Conservation (phyloP, 768 basidiomycete genomes). For the Boletus eberwhitei region DNA sequence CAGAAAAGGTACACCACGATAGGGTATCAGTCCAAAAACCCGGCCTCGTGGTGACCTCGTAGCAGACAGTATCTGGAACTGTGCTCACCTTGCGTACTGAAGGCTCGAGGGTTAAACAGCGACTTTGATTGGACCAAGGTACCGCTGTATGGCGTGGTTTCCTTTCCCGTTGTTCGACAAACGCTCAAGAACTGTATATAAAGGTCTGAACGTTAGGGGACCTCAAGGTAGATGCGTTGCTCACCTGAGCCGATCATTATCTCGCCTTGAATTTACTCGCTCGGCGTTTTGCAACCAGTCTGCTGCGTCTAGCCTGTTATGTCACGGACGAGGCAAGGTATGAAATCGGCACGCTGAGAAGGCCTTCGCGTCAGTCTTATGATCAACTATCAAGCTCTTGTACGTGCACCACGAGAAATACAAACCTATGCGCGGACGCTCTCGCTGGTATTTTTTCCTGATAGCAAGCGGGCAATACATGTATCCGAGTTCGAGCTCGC, state of each 20-base stretch:
- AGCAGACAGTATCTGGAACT: background rate
- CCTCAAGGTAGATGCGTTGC: background rate
- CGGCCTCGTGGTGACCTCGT: background rate
- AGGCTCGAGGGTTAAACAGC: background rate
- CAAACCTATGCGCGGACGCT: background rate
- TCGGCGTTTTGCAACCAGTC: background rate
- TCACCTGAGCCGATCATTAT: background rate
- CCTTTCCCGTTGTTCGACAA: background rate
- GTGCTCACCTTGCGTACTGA: background rate
- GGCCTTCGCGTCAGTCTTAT: background rate
- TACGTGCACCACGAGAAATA: background rate
- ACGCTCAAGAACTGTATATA: background rate
- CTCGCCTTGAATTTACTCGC: background rate
- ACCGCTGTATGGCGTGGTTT: background rate
- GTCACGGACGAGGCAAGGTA: slow-evolving; percentile 3
- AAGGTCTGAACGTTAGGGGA: background rate
- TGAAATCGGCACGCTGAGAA: background rate
- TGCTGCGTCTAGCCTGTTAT: background rate
- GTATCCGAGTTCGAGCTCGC: background rate
- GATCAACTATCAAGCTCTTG: background rate
- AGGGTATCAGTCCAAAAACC: background rate
- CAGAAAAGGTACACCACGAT: background rate
- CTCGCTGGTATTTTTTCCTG: slow-evolving; percentile 6
- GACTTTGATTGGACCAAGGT: background rate
- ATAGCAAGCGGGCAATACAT: background rate